Percentiles rank a stretch among this genome's conserved stretches.
These are phyloP conservation scores for Tricladium varicosporioides DNA, from an alignment of 2,329 filamentous ascomycete genomes.

Conservation along the genomic window DNA sequence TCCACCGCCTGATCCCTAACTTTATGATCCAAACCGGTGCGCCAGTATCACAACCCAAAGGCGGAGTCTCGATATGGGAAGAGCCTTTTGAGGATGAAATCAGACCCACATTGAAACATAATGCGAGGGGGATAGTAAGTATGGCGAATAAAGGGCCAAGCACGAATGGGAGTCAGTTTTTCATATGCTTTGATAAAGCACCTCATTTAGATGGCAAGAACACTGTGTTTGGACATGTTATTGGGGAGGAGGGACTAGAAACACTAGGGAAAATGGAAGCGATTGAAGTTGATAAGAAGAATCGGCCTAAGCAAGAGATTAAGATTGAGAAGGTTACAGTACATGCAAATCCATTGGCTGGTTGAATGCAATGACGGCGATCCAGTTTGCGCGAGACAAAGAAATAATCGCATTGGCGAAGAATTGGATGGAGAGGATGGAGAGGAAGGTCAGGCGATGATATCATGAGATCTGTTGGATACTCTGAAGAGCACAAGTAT, in stretches of 20 bases:
- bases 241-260: conserved; percentile 61
- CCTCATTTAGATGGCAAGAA: conserved; percentile 82
- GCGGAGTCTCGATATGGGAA: conserved; percentile 72
- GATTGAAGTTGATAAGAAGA: conserved; percentile 75
- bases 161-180: conserved; percentile 80
- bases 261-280: conserved; percentile 71
- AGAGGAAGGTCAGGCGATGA: neutral
- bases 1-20: conserved; percentile 75
- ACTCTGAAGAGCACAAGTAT: too few species aligned
- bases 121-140: conserved; percentile 66
- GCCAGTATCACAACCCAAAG: conserved; percentile 61
- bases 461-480: neutral
- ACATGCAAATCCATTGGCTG: conserved; percentile 77
- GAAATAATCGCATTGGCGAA: too few species aligned
- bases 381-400: too few species aligned
- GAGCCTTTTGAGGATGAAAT: conserved; percentile 79
- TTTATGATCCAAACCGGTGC: conserved; percentile 82
- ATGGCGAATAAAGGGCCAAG: conserved; percentile 77
- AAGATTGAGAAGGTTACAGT: conserved; percentile 69
- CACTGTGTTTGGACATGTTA: conserved; percentile 76
- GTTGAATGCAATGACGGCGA: conserved; percentile 37
- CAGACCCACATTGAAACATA: conserved; percentile 65
- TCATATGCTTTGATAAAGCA: conserved; percentile 73
- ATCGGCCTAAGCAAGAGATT: conserved; percentile 64
- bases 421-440: too few species aligned